phyloP scores from a whole-genome alignment of 2,329 filamentous ascomycete species.

The Colletotrichum aenigma region DNA sequence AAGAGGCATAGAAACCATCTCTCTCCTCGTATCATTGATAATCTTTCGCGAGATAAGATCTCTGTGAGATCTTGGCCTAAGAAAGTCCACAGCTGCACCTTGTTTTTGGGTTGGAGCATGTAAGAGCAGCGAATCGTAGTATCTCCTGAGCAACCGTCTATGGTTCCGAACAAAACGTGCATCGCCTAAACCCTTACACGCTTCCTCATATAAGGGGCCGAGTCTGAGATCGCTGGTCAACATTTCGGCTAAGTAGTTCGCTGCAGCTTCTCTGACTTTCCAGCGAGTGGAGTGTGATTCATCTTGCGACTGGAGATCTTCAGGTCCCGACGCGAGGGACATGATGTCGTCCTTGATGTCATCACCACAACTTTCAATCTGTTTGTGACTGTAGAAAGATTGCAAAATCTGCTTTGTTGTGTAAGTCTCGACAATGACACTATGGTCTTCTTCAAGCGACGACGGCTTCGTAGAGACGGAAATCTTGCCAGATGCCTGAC shows the following conservation, averaged over 20 bases:
- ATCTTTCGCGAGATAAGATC: not conserved
- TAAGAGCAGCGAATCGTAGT: not conserved
- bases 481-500: not conserved
- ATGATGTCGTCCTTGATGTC: not conserved
- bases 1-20: not conserved
- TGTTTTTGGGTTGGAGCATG: not conserved
- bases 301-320: not conserved
- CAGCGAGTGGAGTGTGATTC: not conserved
- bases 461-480: not conserved
- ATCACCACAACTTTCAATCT: not conserved
- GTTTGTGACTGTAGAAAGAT: not conserved
- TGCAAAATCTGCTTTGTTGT: not conserved
- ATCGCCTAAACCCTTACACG: not conserved
- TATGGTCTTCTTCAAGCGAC: not conserved
- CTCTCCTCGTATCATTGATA: fast-evolving
- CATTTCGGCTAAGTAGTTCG: not conserved
- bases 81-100: not conserved
- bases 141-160: not conserved
- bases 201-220: not conserved
- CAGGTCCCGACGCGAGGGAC: not conserved
- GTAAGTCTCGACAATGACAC: not conserved
- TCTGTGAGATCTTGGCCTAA: not conserved
- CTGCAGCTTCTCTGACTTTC: not conserved
- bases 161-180: not conserved
- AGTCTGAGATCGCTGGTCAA: fast-evolving